Evolutionary conservation across 1,139 yeast species (phyloP).

Genomic region (Eremothecium gossypii): DNA sequence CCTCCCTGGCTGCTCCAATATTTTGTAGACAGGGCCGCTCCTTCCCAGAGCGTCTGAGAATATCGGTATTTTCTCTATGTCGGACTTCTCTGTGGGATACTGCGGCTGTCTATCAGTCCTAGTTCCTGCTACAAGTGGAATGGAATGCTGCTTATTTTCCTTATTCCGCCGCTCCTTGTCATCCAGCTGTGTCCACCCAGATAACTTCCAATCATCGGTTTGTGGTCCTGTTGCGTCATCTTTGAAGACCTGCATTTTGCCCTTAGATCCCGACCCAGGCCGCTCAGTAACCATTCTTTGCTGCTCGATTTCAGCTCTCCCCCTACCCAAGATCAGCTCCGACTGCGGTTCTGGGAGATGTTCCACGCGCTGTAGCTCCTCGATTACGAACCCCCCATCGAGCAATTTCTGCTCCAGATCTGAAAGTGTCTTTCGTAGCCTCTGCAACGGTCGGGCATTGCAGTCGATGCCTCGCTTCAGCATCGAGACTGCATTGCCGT

Average conservation of each 20-base stretch:
- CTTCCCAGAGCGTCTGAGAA: constrained; percentile 35
- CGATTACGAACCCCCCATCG: constrained; percentile 3
- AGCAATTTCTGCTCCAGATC: constrained; percentile 38
- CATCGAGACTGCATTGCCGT: constrained; percentile 54
- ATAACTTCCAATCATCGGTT: constrained; percentile 8
- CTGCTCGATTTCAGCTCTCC: constrained; percentile 30
- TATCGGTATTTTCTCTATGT: constrained; percentile 36
- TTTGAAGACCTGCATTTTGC: constrained; percentile 19
- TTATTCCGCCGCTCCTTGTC: constrained; percentile 44
- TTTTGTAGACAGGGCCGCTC: constrained; percentile 35
- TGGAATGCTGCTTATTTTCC: constrained; percentile 52
- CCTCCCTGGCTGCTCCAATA: constrained; percentile 49
- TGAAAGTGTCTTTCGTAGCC: constrained; percentile 43
- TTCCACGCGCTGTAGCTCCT: constrained; percentile 2
- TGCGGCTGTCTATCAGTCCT: constrained; percentile 17
- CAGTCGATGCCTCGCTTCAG: constrained; percentile 51
- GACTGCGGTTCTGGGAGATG: constrained; percentile 2
- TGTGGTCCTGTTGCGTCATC: constrained; percentile 14
- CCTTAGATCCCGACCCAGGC: constrained; percentile 1
- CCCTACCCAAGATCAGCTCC: constrained; percentile 16
- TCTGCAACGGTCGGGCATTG: constrained; percentile 53
- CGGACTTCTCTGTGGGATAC: constrained; percentile 40
- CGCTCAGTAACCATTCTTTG: constrained; percentile 18
- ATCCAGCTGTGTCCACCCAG: constrained; percentile 46
- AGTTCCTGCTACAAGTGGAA: constrained; percentile 42